phyloP scores from a whole-genome alignment of 2,329 filamentous ascomycete genomes.

The Alternaria brassicicola region DNA sequence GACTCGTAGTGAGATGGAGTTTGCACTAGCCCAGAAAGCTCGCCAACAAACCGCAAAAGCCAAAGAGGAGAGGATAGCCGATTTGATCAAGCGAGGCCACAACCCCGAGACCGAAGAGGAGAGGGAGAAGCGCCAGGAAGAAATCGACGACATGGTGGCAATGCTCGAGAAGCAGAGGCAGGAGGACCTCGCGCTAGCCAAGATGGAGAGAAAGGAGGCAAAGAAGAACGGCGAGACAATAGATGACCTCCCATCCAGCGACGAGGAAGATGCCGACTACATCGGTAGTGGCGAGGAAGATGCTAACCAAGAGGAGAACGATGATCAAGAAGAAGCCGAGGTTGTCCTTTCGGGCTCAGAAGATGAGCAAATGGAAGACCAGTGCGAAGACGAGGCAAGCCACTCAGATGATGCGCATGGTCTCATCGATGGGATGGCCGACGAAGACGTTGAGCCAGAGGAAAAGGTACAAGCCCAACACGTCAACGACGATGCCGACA shows the following conservation, averaged over 20 bases:
- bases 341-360: constrained; percentile 35
- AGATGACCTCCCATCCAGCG: constrained; percentile 55
- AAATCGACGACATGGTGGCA: constrained; percentile 78
- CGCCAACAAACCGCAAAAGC: constrained; percentile 80
- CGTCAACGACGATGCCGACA: constrained; percentile 49
- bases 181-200: constrained; percentile 79
- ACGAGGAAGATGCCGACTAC: constrained; percentile 62
- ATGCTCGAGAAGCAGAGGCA: constrained; percentile 77
- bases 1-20: constrained; percentile 72
- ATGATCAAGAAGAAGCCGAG: constrained; percentile 40
- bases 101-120: constrained; percentile 86
- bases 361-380: constrained; percentile 37
- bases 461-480: constrained; percentile 22
- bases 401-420: constrained; percentile 36
- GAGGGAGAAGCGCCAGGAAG: constrained; percentile 77
- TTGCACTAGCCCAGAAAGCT: constrained; percentile 71
- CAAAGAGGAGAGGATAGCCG: constrained; percentile 76
- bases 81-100: constrained; percentile 79
- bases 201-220: constrained; percentile 74
- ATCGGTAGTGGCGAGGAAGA: constrained; percentile 55
- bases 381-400: constrained; percentile 26
- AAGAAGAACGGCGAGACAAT: constrained; percentile 64
- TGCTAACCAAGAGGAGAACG: constrained; percentile 48
- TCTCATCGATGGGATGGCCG: constrained; percentile 51
- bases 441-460: constrained; percentile 40